Conservation (phyloP, 2,329 filamentous ascomycete genomes). For the Colletotrichum somersetense region DNA sequence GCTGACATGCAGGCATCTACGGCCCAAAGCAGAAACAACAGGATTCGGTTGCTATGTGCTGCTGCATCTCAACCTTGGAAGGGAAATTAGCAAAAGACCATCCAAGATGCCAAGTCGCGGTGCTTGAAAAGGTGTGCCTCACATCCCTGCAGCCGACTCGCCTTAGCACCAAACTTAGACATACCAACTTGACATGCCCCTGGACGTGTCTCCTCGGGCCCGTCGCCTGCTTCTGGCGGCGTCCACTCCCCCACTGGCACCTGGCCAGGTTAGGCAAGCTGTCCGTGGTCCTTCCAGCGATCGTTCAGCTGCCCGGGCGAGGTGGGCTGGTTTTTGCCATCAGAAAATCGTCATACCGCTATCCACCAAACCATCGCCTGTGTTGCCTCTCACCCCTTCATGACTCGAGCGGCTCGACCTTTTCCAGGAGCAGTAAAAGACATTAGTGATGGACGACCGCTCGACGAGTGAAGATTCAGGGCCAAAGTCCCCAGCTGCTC, state of each 20-base stretch:
- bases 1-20: conserved; percentile 24
- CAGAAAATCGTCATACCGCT: conserved; percentile 34
- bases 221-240: conserved; percentile 27
- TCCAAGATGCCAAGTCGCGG: conserved; percentile 38
- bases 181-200: conserved; percentile 32
- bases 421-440: conserved; percentile 23
- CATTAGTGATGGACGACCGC: conserved; percentile 16
- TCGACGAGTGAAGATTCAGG: conserved; percentile 16
- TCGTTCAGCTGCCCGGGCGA: conserved; percentile 18
- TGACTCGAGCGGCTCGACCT: conserved; percentile 23
- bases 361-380: conserved; percentile 34
- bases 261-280: conserved; percentile 23
- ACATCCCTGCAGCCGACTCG: conserved; percentile 34
- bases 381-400: conserved; percentile 26
- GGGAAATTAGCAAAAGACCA: conserved; percentile 41
- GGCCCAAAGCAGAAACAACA: conserved; percentile 30
- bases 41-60: conserved; percentile 33
- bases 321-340: conserved; percentile 31
- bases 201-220: not conserved
- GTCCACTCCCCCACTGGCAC: conserved; percentile 9
- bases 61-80: conserved; percentile 41
- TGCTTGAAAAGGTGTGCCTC: conserved; percentile 39
- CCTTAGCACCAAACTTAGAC: conserved; percentile 41
- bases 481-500: conserved; percentile 6
- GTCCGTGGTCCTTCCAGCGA: conserved; percentile 24